phyloP scores from a whole-genome alignment of 2,329 filamentous ascomycete species.

The Elsinoe ampelina region DNA sequence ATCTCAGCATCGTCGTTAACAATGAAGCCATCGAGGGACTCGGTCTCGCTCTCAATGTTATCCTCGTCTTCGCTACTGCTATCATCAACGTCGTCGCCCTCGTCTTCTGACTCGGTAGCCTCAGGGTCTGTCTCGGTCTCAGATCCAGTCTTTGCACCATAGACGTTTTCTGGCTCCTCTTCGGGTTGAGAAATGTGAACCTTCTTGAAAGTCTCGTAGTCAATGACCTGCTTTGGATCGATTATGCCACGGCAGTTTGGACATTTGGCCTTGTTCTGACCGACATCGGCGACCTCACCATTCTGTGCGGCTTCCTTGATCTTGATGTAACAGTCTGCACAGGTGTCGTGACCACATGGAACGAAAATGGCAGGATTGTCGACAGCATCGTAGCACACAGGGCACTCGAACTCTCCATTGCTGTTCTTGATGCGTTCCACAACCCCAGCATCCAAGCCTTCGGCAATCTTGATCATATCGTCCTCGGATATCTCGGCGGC shows the following conservation, averaged over 20 bases:
- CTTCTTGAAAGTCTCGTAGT: constrained; percentile 63
- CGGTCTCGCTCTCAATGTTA: constrained; percentile 23
- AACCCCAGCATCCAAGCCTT: constrained; percentile 49
- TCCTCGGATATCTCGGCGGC: constrained; percentile 41
- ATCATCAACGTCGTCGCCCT: constrained; percentile 32
- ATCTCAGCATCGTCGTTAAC: constrained; percentile 36
- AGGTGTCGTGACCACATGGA: constrained; percentile 75
- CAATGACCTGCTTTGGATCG: constrained; percentile 60
- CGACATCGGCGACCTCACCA: constrained; percentile 50
- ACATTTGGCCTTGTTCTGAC: constrained; percentile 50
- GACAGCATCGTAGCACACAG: constrained; percentile 69
- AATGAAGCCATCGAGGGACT: constrained; percentile 47
- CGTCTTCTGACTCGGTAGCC: constrained; percentile 29
- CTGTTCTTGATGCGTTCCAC: constrained; percentile 55
- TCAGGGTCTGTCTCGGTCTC: constrained; percentile 27
- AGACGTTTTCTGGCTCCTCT: constrained; percentile 20
- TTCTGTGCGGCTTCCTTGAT: constrained; percentile 54
- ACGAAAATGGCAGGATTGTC: constrained; percentile 68
- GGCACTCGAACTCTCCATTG: constrained; percentile 61
- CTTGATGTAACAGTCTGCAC: constrained; percentile 63
- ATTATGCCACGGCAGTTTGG: constrained; percentile 64
- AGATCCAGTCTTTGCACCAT: constrained; percentile 10
- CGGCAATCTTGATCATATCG: constrained; percentile 54
- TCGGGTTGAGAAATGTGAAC: constrained; percentile 54
- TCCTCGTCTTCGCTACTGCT: constrained; percentile 32